These are phyloP conservation scores for Aspergillus hancockii DNA, from an alignment of 495 filamentous ascomycete genomes.

Conservation along the genomic window DNA sequence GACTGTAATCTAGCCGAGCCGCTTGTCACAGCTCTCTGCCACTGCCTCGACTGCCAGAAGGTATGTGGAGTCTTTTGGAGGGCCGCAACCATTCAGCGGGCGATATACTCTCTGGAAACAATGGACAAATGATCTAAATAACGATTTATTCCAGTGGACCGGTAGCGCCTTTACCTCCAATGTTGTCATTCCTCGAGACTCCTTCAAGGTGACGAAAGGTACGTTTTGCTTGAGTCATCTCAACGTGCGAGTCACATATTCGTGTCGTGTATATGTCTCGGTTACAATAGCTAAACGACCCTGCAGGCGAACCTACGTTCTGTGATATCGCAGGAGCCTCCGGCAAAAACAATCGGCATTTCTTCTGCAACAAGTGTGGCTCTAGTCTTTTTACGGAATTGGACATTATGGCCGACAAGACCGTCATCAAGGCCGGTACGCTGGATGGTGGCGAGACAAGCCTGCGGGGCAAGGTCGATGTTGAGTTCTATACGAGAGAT, in stretches of 20 bases:
- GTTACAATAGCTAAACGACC: neutral
- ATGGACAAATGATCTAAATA: too few relatives aligned
- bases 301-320: slow-evolving; percentile 32
- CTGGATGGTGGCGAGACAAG: slow-evolving; percentile 42
- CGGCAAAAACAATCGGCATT: slow-evolving; percentile 53
- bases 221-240: neutral
- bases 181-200: slow-evolving; percentile 42
- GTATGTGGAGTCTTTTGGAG: slow-evolving; percentile 11
- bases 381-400: slow-evolving; percentile 47
- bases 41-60: slow-evolving; percentile 53
- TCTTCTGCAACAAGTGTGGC: slow-evolving; percentile 48
- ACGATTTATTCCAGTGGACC: slow-evolving; percentile 37
- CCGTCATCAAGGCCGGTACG: slow-evolving; percentile 42
- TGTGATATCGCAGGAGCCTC: slow-evolving; percentile 40
- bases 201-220: slow-evolving; percentile 45
- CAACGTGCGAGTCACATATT: too few relatives aligned
- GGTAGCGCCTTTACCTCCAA: slow-evolving; percentile 51
- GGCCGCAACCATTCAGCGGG: neutral
- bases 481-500: slow-evolving; percentile 52
- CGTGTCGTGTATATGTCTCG: too few relatives aligned
- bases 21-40: slow-evolving; percentile 40
- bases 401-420: slow-evolving; percentile 49
- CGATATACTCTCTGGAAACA: too few relatives aligned
- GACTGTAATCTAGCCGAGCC: slow-evolving; percentile 29
- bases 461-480: slow-evolving; percentile 33